These are phyloP conservation scores for Rugiboletus extremiorientalis DNA, from an alignment of 1,284 basidiomycete genomes.

Conservation along the genomic window DNA sequence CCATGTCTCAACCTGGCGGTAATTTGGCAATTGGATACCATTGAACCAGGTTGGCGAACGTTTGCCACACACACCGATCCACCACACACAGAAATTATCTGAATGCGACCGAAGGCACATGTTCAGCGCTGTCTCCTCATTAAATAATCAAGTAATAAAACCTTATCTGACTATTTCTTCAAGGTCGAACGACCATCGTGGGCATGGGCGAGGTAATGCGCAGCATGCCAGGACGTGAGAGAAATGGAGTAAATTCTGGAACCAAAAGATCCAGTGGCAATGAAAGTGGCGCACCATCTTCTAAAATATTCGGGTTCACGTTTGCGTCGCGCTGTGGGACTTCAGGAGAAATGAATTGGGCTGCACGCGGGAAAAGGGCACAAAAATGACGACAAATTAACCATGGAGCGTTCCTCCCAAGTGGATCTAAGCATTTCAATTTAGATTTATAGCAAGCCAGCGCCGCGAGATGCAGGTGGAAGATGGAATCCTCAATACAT, in stretches of 20 bases:
- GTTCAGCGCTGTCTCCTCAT: constrained; percentile 20
- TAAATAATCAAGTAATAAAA: constrained; percentile 20
- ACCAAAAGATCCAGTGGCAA: not conserved
- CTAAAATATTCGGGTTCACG: constrained; percentile 6
- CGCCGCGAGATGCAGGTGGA: not conserved
- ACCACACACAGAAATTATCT: constrained; percentile 12
- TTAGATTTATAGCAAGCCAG: constrained; percentile 5
- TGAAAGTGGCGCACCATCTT: not conserved
- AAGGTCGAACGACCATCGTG: constrained; percentile 14
- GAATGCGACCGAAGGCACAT: constrained; percentile 13
- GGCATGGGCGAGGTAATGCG: constrained; percentile 11
- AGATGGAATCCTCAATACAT: constrained; percentile 4
- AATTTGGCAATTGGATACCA: constrained; percentile 15
- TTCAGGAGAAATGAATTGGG: not conserved
- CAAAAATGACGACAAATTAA: constrained; percentile 1
- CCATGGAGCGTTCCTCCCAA: not conserved
- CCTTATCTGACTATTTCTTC: constrained; percentile 22
- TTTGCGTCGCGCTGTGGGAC: constrained; percentile 14
- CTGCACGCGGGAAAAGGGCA: not conserved
- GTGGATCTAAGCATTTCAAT: constrained; percentile 6
- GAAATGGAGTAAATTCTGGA: constrained; percentile 10
- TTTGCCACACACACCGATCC: constrained; percentile 6
- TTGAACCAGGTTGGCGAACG: not conserved
- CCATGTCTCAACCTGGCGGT: constrained; percentile 4
- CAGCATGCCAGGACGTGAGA: constrained; percentile 23